Percentiles rank a stretch among this genome's conserved stretches.
phyloP scores from a whole-genome alignment of 2,329 filamentous ascomycete species.

The Talaromyces rugulosus region DNA sequence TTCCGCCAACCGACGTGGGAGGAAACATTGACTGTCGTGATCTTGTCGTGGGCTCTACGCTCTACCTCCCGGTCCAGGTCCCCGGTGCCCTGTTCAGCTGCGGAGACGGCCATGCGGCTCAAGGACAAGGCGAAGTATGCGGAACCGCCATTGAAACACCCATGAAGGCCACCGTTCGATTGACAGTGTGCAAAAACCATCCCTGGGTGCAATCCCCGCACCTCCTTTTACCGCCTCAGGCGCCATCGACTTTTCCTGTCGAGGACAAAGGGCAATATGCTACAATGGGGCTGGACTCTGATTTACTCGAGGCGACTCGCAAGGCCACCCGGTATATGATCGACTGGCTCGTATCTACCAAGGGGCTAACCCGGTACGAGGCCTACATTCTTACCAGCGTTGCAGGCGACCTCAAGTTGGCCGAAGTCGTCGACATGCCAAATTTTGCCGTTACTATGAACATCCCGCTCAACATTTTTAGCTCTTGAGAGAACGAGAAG shows the following conservation, averaged over 20 bases:
- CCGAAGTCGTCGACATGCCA: constrained; percentile 53
- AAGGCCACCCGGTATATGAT: constrained; percentile 48
- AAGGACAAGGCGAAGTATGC: constrained; percentile 54
- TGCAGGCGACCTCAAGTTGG: constrained; percentile 48
- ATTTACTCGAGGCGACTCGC: constrained; percentile 46
- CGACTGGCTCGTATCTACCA: constrained; percentile 46
- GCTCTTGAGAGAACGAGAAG: neutral
- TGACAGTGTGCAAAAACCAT: constrained; percentile 47
- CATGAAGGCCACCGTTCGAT: constrained; percentile 46
- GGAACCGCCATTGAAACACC: constrained; percentile 56
- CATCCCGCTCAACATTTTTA: constrained; percentile 48
- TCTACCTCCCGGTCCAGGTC: constrained; percentile 50
- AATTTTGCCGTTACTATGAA: constrained; percentile 50
- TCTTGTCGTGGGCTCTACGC: constrained; percentile 42
- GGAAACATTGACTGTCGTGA: constrained; percentile 55
- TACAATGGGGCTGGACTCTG: constrained; percentile 45
- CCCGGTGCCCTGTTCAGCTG: constrained; percentile 51
- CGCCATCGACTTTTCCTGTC: constrained; percentile 19
- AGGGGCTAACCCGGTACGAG: constrained; percentile 44
- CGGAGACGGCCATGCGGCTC: constrained; percentile 53
- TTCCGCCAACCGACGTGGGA: constrained; percentile 49
- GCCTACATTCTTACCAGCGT: constrained; percentile 53
- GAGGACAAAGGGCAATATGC: constrained; percentile 42
- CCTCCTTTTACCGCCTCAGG: constrained; percentile 37
- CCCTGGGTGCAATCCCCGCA: constrained; percentile 47